These are phyloP conservation scores for Botryosphaeria dothidea DNA, from an alignment of 2,329 filamentous ascomycete species.

Conservation along the genomic window DNA sequence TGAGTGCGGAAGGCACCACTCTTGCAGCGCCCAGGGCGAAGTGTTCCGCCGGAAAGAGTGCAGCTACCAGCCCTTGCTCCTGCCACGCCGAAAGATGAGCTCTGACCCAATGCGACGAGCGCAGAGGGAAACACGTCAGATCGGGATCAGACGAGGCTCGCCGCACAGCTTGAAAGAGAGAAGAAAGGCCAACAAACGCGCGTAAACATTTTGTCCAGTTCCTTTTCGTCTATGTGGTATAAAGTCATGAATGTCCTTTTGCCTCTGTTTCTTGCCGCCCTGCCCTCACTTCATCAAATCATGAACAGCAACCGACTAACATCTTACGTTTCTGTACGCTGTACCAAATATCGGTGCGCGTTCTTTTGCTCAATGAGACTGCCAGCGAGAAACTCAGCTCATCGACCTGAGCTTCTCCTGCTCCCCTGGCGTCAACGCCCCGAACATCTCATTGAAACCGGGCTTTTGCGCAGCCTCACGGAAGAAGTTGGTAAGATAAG, in stretches of 20 bases:
- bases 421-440: conserved; percentile 55
- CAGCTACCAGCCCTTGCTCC: too few species aligned
- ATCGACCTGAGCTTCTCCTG: conserved; percentile 51
- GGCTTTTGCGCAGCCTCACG: conserved; percentile 53
- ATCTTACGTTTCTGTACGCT: neutral
- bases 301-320: neutral
- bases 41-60: neutral
- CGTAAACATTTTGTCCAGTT: conserved; percentile 5
- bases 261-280: neutral
- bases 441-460: conserved; percentile 58
- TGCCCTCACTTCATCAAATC: neutral
- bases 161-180: neutral
- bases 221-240: conserved; percentile 18
- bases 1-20: neutral
- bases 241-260: neutral
- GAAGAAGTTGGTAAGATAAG: conserved; percentile 83
- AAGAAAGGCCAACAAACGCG: neutral
- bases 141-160: neutral
- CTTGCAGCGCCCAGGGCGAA: too few species aligned
- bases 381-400: neutral
- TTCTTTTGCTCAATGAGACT: neutral
- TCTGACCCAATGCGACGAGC: too few species aligned
- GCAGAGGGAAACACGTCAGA: neutral
- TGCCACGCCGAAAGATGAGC: too few species aligned
- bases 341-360: neutral